These are phyloP conservation scores for Erucastrum elatum DNA, from an alignment of 345 rosid genomes.

Conservation along the genomic window DNA sequence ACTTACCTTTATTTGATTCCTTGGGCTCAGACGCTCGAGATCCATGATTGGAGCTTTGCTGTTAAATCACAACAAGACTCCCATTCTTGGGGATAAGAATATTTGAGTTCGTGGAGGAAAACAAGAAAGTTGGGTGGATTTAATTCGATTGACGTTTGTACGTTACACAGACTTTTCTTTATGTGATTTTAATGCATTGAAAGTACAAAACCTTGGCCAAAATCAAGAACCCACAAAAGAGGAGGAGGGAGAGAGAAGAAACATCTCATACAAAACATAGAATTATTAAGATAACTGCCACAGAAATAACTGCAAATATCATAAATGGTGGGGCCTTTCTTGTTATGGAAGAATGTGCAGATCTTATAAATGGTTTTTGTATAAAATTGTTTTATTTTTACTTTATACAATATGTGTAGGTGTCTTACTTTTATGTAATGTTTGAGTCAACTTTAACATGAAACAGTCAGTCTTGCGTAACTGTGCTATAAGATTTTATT, in stretches of 20 bases:
- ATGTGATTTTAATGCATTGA: conserved; percentile 19
- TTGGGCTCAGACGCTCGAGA: conserved; percentile 51
- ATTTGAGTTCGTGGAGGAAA: conserved; percentile 1
- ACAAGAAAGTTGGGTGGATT: background rate
- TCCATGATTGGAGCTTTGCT: conserved; percentile 51
- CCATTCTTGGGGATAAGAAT: conserved; percentile 3
- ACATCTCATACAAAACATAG: conserved; percentile 11
- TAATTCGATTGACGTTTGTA: conserved; percentile 12
- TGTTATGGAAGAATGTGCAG: conserved; percentile 36
- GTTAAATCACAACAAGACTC: conserved; percentile 18
- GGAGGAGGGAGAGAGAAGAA: background rate
- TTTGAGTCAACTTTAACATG: too few relatives aligned
- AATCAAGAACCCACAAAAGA: conserved; percentile 25
- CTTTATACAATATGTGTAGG: too few relatives aligned
- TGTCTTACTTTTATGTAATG: too few relatives aligned
- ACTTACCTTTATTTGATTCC: conserved; percentile 57
- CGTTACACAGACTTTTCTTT: background rate
- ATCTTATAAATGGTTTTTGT: conserved; percentile 12
- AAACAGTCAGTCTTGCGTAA: too few relatives aligned
- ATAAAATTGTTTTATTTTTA: background rate
- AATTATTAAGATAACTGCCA: conserved; percentile 39
- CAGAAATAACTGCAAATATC: conserved; percentile 36
- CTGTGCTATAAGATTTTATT: background rate
- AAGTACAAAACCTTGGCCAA: conserved; percentile 16
- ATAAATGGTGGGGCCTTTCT: conserved; percentile 29